Base-by-base conservation (phyloP, 225 moss, liverwort and hornwort genomes). In the Physcomitrium patens region DNA sequence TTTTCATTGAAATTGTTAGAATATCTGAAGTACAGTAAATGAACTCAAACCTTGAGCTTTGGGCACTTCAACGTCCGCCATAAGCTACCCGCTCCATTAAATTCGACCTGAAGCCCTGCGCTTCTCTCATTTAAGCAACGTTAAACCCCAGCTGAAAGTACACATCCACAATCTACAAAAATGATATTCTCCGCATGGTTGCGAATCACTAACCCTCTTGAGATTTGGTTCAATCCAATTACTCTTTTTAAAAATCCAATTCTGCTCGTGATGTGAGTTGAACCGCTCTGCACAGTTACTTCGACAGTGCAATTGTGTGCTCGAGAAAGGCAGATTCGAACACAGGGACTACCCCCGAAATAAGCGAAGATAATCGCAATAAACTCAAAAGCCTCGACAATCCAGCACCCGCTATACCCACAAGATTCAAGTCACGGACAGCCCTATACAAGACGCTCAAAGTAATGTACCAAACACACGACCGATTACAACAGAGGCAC, bases 81-180 rank as follows among this genome's bases (percentile, higher is more conserved):
- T 31, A 79, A 37, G 13, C 47, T 65, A 53, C 71, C 74, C 11
- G 68, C 58, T 46, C 63, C 71, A 65, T 68, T 56, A 23, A 60
- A 54, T 59, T 77, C 84, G 49, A 64, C 77, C 68, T 61, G 74
- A 71, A 79, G 37, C 50, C 77, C 87, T 87, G 87, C 63, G 59
- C 41, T 67, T 50, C 12, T 23, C 60, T 65, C 63, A 68, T 45
- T 45, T 64, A 56, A 48, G 12, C 60, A 74, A 50, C 56, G 67
- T 71, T 75, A 81, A 74, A 75, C 81, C 78, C 81, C 57, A 71
- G 27, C 63, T 63, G 63, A 16, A 7, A 1, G 23, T 12, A 9
- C 26, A 17, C 16, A 56, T 10, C 49, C 46, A 69, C 3, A 60
- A 16, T 22, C 48, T 47, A 47, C 28, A 52, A 61, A 53, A 23